Evolutionary conservation across 2,329 filamentous ascomycete species (phyloP), one percentile per base, ranked within the genome.

Genomic region (Colletotrichum sidae): DNA sequence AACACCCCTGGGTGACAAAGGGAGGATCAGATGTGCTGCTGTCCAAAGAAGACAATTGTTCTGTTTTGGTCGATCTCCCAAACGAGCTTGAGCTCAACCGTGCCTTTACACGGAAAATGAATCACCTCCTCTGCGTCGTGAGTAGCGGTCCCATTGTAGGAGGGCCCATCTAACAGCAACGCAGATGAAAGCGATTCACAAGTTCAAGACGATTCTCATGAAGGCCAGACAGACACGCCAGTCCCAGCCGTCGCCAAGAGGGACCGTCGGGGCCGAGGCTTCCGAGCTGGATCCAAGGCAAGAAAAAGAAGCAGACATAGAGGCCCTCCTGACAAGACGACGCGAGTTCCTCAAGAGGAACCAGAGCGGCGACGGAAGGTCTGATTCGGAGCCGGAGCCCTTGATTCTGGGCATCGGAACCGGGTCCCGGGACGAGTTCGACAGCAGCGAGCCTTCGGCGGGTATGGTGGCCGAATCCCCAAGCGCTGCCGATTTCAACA

Each of bases 1-100:
- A 90, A 71, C 96, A 99, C 75, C 88, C 93, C 0, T 99, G 96
- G 96, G 93, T 99, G 12, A 98, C 95, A 6, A 91, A 88, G 72
- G 79, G 86, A 60, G 94, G 93, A 12, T 85, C 81, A 8, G 95
- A 98, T 76, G 88, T 88, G 67, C 81, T 99, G 12, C 83, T 98
- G 11, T 88, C 93, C 8, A 86, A 88, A 49, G 91, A 94, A 69
- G 94, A 97, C 73, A 99, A 99, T 71, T 96, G 92, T 47, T 87
- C 90, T 10, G 86, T 94, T 69, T 81, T 93, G 13, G 84, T 98
- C 38, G 92, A 94, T 67, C 87, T 90, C 6, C 95, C 95, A 1
- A 98, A 95, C 62, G 92, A 96, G 70, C 89, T 94, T 60, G 96
- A 99, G 78, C 87, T 97, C 73, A 93, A 93, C 72, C 89, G 91